phyloP scores from a whole-genome alignment of 208 protist species.

The Trichomonas vaginalis region DNA sequence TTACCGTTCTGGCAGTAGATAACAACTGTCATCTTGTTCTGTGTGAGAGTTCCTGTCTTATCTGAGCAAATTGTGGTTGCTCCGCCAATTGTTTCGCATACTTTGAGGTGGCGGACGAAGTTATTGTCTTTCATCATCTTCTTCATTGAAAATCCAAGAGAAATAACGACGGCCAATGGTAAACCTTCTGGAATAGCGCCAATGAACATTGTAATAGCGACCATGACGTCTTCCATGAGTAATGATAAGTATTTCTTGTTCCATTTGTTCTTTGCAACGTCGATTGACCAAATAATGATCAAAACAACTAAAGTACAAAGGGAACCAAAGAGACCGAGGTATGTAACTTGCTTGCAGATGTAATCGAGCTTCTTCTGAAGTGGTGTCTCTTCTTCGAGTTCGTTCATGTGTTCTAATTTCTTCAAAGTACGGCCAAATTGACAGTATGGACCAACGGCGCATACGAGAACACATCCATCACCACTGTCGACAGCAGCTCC shows the following conservation, averaged over 20 bases:
- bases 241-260: neutral
- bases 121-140: constrained; percentile 22
- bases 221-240: neutral
- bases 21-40: constrained; percentile 42
- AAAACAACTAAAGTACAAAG: constrained; percentile 2
- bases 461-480: constrained; percentile 14
- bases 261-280: neutral
- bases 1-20: neutral
- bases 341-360: neutral
- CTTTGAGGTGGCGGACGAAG: constrained; percentile 19
- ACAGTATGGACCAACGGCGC: constrained; percentile 19
- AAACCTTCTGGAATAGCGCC: constrained; percentile 58
- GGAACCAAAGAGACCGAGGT: neutral
- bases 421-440: constrained; percentile 18
- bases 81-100: constrained; percentile 42
- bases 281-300: neutral
- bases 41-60: constrained; percentile 48
- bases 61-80: constrained; percentile 42
- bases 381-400: constrained; percentile 12
- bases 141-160: constrained; percentile 33
- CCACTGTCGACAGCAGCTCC: constrained; percentile 19
- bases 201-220: constrained; percentile 8
- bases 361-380: constrained; percentile 17
- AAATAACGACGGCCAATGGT: constrained; percentile 48
- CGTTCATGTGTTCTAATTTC: neutral